These are phyloP conservation scores for Coniochaeta pulveracea DNA, from an alignment of 2,329 filamentous ascomycete genomes.

Conservation along the genomic window DNA sequence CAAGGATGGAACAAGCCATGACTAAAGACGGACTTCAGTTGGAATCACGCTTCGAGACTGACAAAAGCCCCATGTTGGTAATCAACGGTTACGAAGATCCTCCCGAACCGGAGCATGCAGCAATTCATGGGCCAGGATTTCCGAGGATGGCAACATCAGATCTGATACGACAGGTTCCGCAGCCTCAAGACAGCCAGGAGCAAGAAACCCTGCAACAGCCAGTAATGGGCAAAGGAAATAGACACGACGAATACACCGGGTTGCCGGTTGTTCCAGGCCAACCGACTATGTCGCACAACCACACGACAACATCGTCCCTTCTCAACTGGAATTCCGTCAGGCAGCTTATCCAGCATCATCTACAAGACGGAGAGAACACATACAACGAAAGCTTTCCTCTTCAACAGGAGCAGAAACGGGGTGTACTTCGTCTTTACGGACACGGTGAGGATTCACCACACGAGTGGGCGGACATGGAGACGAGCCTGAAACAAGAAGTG, in stretches of 20 bases:
- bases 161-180: no score
- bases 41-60: no score
- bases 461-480: constrained; percentile 34
- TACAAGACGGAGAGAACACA: constrained; percentile 37
- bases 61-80: no score
- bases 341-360: constrained; percentile 43
- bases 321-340: constrained; percentile 61
- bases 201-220: no score
- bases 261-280: constrained; percentile 44
- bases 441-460: constrained; percentile 63
- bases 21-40: no score
- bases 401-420: constrained; percentile 60
- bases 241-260: constrained; percentile 35
- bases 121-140: no score
- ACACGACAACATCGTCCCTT: constrained; percentile 86
- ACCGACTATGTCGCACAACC: constrained; percentile 68
- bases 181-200: no score
- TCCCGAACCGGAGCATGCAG: no score
- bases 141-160: no score
- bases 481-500: constrained; percentile 22
- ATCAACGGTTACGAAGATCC: no score
- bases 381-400: constrained; percentile 65
- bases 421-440: constrained; percentile 64
- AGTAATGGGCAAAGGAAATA: constrained; percentile 31
- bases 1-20: no score